These are phyloP conservation scores for Hypseocharis bilobata DNA, from an alignment of 441 rosid species.

Conservation along the genomic window DNA sequence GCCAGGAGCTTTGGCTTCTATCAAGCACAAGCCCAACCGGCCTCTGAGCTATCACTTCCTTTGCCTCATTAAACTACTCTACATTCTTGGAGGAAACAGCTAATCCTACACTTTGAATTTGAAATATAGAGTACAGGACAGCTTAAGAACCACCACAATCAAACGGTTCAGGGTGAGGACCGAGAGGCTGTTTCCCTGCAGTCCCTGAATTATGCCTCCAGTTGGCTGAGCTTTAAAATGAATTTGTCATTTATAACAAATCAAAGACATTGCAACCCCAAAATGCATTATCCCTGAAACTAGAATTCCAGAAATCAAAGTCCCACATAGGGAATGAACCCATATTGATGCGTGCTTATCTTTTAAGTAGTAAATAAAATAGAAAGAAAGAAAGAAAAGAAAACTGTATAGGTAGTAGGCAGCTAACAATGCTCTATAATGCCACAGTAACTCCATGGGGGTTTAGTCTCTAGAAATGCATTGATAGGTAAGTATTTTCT, in stretches of 20 bases:
- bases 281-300: not conserved
- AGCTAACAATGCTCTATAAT: not conserved
- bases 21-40: not conserved
- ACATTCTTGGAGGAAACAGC: not conserved
- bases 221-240: not conserved
- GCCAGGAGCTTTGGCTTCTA: not conserved
- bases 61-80: not conserved
- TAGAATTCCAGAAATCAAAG: not conserved
- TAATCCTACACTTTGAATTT: not conserved
- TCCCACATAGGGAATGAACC: not conserved
- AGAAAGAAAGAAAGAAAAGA: not conserved
- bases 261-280: not conserved
- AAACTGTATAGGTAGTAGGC: not conserved
- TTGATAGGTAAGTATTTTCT: no score
- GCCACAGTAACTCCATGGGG: not conserved
- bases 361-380: no score
- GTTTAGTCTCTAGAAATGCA: no score
- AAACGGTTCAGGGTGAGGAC: not conserved
- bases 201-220: not conserved
- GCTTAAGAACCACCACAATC: no score
- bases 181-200: not conserved
- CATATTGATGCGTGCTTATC: not conserved
- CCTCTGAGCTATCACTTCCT: not conserved
- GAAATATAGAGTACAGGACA: no score
- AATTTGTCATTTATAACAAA: not conserved